Conservation (phyloP, 2,329 filamentous ascomycete genomes). For the Parascedosporium putredinis region DNA sequence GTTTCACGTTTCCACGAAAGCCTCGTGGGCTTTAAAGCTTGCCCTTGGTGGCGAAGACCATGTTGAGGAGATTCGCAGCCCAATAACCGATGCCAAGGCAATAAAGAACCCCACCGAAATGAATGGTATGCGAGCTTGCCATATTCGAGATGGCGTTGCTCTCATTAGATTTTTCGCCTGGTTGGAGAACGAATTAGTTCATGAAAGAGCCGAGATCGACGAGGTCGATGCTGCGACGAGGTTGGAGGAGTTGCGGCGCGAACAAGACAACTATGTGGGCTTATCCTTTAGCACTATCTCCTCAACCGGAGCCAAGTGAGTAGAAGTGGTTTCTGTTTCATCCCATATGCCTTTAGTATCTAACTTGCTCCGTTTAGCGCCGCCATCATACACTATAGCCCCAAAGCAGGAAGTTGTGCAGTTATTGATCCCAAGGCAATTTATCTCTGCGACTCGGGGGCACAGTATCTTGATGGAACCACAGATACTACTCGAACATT, state of each 20-base stretch:
- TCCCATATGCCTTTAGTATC: too few species aligned
- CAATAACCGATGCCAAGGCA: constrained; percentile 82
- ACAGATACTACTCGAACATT: constrained; percentile 91
- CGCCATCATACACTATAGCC: constrained; percentile 92
- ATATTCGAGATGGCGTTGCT: constrained; percentile 86
- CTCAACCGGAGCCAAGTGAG: constrained; percentile 69
- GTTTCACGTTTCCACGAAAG: constrained; percentile 77
- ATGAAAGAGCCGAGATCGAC: constrained; percentile 63
- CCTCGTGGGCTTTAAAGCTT: constrained; percentile 85
- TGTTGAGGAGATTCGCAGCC: constrained; percentile 80
- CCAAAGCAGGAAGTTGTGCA: constrained; percentile 71
- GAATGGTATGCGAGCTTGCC: constrained; percentile 86
- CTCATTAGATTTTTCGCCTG: constrained; percentile 90
- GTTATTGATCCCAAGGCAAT: constrained; percentile 74
- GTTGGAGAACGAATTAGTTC: constrained; percentile 79
- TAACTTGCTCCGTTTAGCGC: constrained; percentile 46
- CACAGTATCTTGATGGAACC: constrained; percentile 91
- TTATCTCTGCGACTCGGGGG: constrained; percentile 94
- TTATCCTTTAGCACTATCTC: constrained; percentile 95
- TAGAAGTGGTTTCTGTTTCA: too few species aligned
- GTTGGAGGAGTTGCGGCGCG: constrained; percentile 63
- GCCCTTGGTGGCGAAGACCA: constrained; percentile 76
- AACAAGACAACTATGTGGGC: constrained; percentile 68
- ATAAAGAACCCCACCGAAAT: constrained; percentile 87
- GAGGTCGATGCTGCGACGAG: constrained; percentile 91